phyloP scores from a whole-genome alignment of 768 basidiomycete species.

The Lactarius tabidus region DNA sequence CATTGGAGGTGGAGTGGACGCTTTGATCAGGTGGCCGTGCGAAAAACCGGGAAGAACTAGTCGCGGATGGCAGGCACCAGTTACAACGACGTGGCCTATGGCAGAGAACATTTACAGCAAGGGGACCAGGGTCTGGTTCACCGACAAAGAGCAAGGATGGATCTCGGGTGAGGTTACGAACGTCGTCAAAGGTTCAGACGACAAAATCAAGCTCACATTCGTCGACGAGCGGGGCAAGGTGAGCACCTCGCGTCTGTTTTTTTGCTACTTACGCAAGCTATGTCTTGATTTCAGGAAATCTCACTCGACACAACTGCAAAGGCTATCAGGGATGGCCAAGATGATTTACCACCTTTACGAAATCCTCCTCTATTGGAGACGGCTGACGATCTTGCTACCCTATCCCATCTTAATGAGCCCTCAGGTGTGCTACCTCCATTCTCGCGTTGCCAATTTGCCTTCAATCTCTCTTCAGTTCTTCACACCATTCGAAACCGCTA shows the following conservation, averaged over 20 bases:
- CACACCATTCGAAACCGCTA: slow-evolving; percentile 98
- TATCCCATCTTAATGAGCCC: slow-evolving; percentile 97
- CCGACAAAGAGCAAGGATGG: slow-evolving; percentile 94
- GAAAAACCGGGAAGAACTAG: slow-evolving; percentile 9
- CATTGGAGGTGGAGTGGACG: neutral
- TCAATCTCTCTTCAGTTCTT: slow-evolving; percentile 53
- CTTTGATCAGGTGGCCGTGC: slow-evolving; percentile 21
- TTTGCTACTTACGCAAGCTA: slow-evolving; percentile 5
- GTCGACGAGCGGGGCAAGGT: slow-evolving; percentile 93
- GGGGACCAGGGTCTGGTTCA: slow-evolving; percentile 88
- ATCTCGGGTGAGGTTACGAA: slow-evolving; percentile 79
- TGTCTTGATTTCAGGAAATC: slow-evolving; percentile 54
- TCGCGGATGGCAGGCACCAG: neutral
- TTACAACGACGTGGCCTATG: slow-evolving; percentile 43
- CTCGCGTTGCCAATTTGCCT: neutral
- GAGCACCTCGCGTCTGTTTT: slow-evolving; percentile 24
- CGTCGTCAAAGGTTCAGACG: slow-evolving; percentile 60
- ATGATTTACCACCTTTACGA: slow-evolving; percentile 84
- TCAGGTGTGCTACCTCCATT: slow-evolving; percentile 55
- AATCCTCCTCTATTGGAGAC: slow-evolving; percentile 97
- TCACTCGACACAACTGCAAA: slow-evolving; percentile 72
- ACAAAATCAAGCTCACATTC: slow-evolving; percentile 78
- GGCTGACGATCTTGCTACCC: slow-evolving; percentile 95
- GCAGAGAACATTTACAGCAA: slow-evolving; percentile 91
- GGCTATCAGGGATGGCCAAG: slow-evolving; percentile 75